Base-by-base conservation (phyloP, 352 stramenopile species). In the Phytophthora fragariaefolia region DNA sequence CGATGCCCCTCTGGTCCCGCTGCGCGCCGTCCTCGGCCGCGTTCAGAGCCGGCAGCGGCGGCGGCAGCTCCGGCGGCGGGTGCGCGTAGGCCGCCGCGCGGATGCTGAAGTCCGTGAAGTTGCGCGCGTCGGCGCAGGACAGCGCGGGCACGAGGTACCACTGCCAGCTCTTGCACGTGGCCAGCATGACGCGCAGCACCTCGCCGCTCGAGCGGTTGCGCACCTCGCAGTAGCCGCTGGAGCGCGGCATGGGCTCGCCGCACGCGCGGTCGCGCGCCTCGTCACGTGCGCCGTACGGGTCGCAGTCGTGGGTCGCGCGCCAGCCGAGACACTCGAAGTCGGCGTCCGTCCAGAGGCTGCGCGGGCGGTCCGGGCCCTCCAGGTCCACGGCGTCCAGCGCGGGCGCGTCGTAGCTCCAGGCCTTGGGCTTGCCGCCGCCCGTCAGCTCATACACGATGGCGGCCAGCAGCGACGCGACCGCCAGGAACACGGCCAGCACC, bases 281-380 rank as follows among this genome's bases (percentile, higher is more conserved):
- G 45, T 93, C 84, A 9, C 80, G 71, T 46, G 69, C 54, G 0
- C 82, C 83, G 58, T 88, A 84, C 47, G 82, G 83, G 49, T 91
- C 76, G 61, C 86, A 95, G 12, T 53, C 34, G 62, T 80, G 73
- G n/a, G 86, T 92, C 6, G 84, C 82, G 22, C 73, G 66, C 86
- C 86, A 95, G 45, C 82, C 85, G 8, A 93, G 51, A 62, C 87
- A 95, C 70, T 93, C 77, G 53, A 93, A 92, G 17, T 90, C 80
- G 45, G 76, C 73, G 26, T 85, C 71, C 1, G 32, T 67, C 83
- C 83, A 92, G 56, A 89, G 51, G 27, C 42, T 63, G 1, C 20
- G 57, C 45, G 36, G 79, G 47, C 58, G 72, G 45, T 75, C 70
- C 10, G 66, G 53, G 30, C 69, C 69, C 13, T 69, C 62, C 24